Evolutionary conservation across 441 rosid species (phyloP).

Genomic region (Populus hybrid): DNA sequence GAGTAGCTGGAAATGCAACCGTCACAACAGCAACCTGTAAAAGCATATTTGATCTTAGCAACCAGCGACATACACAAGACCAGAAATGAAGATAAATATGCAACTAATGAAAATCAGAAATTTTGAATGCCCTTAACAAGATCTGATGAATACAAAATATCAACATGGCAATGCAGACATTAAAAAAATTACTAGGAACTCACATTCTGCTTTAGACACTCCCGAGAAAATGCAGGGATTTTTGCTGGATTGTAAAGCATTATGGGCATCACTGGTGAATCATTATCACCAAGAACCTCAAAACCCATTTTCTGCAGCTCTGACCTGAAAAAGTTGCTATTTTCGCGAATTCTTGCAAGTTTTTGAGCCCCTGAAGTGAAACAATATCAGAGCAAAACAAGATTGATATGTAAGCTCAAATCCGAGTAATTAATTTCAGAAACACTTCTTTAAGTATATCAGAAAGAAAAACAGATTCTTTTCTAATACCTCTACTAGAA

Average conservation of each 20-base stretch:
- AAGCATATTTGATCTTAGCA: conserved; percentile 1
- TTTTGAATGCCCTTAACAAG: neutral
- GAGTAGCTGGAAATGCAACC: conserved; percentile 88
- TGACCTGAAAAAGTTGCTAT: conserved; percentile 87
- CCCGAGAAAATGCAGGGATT: conserved; percentile 86
- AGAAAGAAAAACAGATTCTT: neutral
- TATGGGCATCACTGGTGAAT: conserved; percentile 90
- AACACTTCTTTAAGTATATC: neutral
- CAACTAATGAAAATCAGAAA: neutral
- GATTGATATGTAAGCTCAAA: neutral
- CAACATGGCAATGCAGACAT: neutral
- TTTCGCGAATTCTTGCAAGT: conserved; percentile 78
- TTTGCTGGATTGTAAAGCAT: conserved; percentile 96
- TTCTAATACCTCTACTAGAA: conserved; percentile 59
- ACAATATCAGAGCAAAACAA: neutral
- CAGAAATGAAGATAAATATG: neutral
- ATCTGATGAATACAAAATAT: neutral
- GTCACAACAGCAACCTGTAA: conserved; percentile 75
- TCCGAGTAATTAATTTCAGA: neutral
- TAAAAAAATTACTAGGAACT: neutral
- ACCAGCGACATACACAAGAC: neutral
- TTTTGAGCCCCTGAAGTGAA: conserved; percentile 66
- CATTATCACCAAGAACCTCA: conserved; percentile 91
- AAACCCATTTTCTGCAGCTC: conserved; percentile 92
- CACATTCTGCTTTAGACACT: conserved; percentile 74